Percentiles rank a stretch among this genome's conserved stretches.
These are phyloP conservation scores for Malbranchea zuffiana DNA, from an alignment of 2,329 filamentous ascomycete species.

Conservation along the genomic window DNA sequence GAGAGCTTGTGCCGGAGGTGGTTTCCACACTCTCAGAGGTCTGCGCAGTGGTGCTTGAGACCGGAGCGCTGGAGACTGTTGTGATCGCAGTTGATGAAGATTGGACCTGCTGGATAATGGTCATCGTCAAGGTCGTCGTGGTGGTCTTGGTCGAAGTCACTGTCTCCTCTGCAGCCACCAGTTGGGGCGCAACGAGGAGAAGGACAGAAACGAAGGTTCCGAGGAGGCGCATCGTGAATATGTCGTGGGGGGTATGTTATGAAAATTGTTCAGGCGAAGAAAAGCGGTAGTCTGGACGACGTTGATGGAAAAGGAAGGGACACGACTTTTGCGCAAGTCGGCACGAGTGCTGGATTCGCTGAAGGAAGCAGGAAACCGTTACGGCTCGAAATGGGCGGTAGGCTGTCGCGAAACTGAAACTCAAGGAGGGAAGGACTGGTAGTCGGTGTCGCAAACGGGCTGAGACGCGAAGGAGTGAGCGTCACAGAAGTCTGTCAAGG, in stretches of 20 bases:
- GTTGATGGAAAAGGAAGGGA: background rate
- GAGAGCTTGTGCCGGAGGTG: background rate
- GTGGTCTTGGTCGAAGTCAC: slow-evolving; percentile 33
- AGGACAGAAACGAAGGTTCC: slow-evolving; percentile 25
- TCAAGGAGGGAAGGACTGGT: too few relatives aligned
- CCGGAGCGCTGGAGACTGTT: slow-evolving; percentile 15
- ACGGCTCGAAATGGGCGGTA: background rate
- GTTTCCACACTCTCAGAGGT: background rate
- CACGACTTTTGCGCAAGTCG: too few relatives aligned
- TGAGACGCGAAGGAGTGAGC: slow-evolving; percentile 13
- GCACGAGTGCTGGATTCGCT: too few relatives aligned
- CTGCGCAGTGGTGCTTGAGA: background rate
- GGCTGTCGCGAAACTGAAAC: background rate
- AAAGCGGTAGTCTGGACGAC: too few relatives aligned
- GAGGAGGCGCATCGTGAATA: slow-evolving; percentile 29
- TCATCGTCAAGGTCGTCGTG: slow-evolving; percentile 34
- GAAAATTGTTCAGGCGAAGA: too few relatives aligned
- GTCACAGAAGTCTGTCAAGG: slow-evolving; percentile 5
- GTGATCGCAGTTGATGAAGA: slow-evolving; percentile 14
- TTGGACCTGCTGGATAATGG: slow-evolving; percentile 17
- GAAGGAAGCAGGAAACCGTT: too few relatives aligned
- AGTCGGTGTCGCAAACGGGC: slow-evolving; percentile 10
- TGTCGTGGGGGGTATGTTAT: slow-evolving; percentile 2
- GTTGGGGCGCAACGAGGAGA: slow-evolving; percentile 24
- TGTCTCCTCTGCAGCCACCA: slow-evolving; percentile 23